These are phyloP conservation scores for Paramecium caudatum DNA, from an alignment of 73 alveolate species.

Conservation along the genomic window DNA sequence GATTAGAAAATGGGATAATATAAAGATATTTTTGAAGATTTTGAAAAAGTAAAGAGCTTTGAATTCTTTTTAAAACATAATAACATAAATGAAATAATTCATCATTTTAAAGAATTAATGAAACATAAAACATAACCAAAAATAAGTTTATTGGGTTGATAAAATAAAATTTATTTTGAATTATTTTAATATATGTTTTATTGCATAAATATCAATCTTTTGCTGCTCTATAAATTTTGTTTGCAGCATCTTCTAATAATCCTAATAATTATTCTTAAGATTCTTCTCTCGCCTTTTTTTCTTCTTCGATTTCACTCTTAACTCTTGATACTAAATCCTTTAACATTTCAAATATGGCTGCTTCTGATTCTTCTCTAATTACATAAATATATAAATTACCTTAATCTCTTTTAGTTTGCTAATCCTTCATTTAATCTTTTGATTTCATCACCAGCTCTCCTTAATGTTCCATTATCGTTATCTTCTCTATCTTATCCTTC, in stretches of 20 bases:
- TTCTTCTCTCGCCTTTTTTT: slow-evolving; percentile 93
- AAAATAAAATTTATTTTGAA: slow-evolving; percentile 25
- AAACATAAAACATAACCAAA: background rate
- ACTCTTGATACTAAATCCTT: slow-evolving; percentile 91
- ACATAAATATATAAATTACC: background rate
- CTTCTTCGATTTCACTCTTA: slow-evolving; percentile 93
- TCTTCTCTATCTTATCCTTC: slow-evolving; percentile 77
- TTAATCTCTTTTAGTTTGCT: slow-evolving; percentile 58
- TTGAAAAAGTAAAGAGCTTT: slow-evolving; percentile 30
- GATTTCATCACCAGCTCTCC: slow-evolving; percentile 77
- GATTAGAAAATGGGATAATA: slow-evolving; percentile 23
- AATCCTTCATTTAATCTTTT: slow-evolving; percentile 72
- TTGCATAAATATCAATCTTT: slow-evolving; percentile 66
- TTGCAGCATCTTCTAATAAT: slow-evolving; percentile 94
- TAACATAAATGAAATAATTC: slow-evolving; percentile 14
- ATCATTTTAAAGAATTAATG: background rate
- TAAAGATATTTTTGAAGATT: slow-evolving; percentile 25
- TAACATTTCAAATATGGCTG: slow-evolving; percentile 92
- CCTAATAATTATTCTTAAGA: slow-evolving; percentile 95
- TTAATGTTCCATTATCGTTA: slow-evolving; percentile 68
- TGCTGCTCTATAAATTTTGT: slow-evolving; percentile 84
- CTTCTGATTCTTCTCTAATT: slow-evolving; percentile 95
- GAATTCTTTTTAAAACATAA: slow-evolving; percentile 36
- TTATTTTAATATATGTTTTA: background rate
- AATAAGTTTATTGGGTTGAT: background rate